Evolutionary conservation across 768 basidiomycete species (phyloP), one percentile per base, ranked within the genome.

Genomic region (Dacryopinax primogenitus): DNA sequence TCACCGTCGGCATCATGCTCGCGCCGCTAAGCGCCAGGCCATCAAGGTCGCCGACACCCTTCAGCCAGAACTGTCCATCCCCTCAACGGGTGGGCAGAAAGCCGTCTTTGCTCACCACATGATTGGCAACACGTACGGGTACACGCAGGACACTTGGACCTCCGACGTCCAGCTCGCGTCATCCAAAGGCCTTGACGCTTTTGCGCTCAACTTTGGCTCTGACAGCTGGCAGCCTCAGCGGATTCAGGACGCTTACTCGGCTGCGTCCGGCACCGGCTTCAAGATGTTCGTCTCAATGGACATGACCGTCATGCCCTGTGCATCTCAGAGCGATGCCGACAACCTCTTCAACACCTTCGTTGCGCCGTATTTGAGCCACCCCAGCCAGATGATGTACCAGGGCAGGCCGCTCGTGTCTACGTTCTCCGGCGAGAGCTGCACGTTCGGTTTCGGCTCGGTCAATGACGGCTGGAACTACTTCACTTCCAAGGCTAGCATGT

Each of bases 211-310:
- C 70, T 78, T 86, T 47, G 88, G 88, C 26, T 70, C 68, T 0
- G 86, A 88, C 69, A 67, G 72, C 41, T 90, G 86, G 86, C 81
- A 88, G 69, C 76, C 80, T 36, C 76, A 75, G 45, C 82, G 83
- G 63, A 82, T 90, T 9, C 78, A 80, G 36, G 80, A 84, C 65
- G 88, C 87, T 77, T 71, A 69, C 39, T 70, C 71, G 18, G 83
- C 85, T 33, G 86, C 80, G 62, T 79, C 78, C 18, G 65, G 66
- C 1, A 76, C 81, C 11, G 76, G 62, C 62, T 77, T 84, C 73
- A 83, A 86, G 72, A 76, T 91, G 62, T 90, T 89, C 75, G 70
- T 90, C 66, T 88, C 86, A 15, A 82, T 90, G 62, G 89, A 91
- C 70, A 89, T 78, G 76, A 64, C 65, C 32, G 47, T 51, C 18